These are phyloP conservation scores for Coniophora puteana DNA, from an alignment of 1,284 basidiomycete species.

Conservation along the genomic window DNA sequence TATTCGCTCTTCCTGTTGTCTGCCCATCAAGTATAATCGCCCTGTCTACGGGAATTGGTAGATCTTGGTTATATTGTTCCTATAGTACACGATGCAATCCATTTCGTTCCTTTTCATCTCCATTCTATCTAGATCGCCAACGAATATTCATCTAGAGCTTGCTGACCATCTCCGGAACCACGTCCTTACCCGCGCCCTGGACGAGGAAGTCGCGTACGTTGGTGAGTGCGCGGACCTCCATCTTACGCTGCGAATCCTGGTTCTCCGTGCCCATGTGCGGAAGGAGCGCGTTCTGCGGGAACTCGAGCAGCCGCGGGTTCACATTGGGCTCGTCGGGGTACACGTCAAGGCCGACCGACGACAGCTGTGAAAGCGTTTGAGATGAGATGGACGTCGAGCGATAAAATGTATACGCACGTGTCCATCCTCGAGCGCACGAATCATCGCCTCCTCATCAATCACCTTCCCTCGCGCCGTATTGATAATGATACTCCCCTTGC, in stretches of 20 bases:
- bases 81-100: no score
- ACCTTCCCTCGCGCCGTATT: conserved; percentile 92
- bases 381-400: conserved; percentile 6
- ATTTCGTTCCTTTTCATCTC: no score
- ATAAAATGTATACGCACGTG: conserved; percentile 50
- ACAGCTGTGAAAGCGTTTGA: conserved; percentile 48
- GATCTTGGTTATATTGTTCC: no score
- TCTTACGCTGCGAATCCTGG: conserved; percentile 75
- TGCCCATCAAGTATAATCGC: no score
- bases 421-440: conserved; percentile 81
- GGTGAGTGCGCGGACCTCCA: conserved; percentile 75
- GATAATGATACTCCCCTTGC: conserved; percentile 77
- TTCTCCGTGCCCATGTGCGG: conserved; percentile 93
- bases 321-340: conserved; percentile 87
- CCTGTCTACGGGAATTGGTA: no score
- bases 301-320: conserved; percentile 75
- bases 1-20: no score
- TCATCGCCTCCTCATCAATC: conserved; percentile 84
- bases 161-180: conserved; percentile 58
- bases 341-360: conserved; percentile 85
- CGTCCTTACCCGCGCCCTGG: conserved; percentile 58
- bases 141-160: conserved; percentile 13
- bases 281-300: conserved; percentile 79
- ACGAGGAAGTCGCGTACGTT: conserved; percentile 70
- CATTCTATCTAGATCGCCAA: no score